These are phyloP conservation scores for Chenopodium quinoa DNA, from an alignment of 148 eudicot genomes.

Conservation along the genomic window DNA sequence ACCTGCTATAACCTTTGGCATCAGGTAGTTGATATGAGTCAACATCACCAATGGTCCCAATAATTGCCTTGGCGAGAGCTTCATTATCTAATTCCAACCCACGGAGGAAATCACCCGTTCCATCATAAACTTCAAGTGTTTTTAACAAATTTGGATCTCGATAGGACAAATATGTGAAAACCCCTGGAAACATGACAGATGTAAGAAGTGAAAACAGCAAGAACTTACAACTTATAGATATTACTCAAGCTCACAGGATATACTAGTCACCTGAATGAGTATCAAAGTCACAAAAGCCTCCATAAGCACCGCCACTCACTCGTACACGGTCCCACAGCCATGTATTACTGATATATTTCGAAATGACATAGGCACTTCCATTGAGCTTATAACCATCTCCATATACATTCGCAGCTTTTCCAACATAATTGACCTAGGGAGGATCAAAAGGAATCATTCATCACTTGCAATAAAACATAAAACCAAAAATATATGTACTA, in stretches of 20 bases:
- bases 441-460: conserved; percentile 1
- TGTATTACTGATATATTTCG: conserved; percentile 75
- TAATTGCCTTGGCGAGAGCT: conserved; percentile 93
- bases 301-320: conserved; percentile 99
- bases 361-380: conserved; percentile 96
- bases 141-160: conserved; percentile 95
- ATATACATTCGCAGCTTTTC: conserved; percentile 92
- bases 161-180: conserved; percentile 86
- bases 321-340: conserved; percentile 99
- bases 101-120: conserved; percentile 70
- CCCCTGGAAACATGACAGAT: conserved; percentile 47
- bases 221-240: conserved; percentile 3
- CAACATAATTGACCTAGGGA: conserved; percentile 91
- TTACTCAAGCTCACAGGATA: neutral
- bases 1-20: conserved; percentile 99
- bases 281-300: conserved; percentile 96
- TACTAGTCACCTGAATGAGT: conserved; percentile 75
- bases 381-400: conserved; percentile 79
- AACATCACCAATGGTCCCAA: conserved; percentile 96
- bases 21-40: conserved; percentile 96
- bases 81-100: conserved; percentile 87
- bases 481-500: neutral
- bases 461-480: conserved; percentile 6
- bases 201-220: conserved; percentile 15
- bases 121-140: conserved; percentile 94